These are phyloP conservation scores for Epichloe amarillans DNA, from an alignment of 2,329 filamentous ascomycete species.

Conservation along the genomic window DNA sequence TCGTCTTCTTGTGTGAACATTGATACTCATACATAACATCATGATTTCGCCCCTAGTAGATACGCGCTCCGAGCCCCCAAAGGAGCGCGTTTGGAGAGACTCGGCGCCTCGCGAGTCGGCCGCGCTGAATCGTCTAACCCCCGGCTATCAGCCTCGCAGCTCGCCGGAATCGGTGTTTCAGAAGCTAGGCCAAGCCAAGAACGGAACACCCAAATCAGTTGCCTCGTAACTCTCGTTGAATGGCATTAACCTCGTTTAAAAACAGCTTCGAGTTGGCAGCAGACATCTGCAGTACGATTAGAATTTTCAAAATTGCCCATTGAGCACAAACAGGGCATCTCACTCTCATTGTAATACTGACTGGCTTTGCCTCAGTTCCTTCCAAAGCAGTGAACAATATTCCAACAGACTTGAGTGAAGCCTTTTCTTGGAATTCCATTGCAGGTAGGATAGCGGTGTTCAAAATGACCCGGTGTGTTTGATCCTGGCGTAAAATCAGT, in stretches of 20 bases:
- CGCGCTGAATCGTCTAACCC: no score
- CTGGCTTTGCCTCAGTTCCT: slow-evolving; percentile 37
- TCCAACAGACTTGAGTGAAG: slow-evolving; percentile 55
- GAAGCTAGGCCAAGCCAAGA: neutral
- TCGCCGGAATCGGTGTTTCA: neutral
- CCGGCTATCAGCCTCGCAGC: neutral
- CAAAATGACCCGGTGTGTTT: slow-evolving; percentile 72
- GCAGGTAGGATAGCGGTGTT: slow-evolving; percentile 71
- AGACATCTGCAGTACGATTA: slow-evolving; percentile 32
- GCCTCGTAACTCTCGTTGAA: slow-evolving; percentile 37
- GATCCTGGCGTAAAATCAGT: slow-evolving; percentile 83
- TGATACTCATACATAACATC: neutral
- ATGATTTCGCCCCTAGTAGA: neutral
- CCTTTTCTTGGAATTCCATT: slow-evolving; percentile 68
- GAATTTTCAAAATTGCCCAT: neutral
- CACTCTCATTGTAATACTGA: slow-evolving; percentile 50
- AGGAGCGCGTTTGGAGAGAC: no score
- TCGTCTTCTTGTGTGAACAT: neutral
- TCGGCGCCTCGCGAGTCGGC: no score
- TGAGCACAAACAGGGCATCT: slow-evolving; percentile 9
- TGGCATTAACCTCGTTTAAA: slow-evolving; percentile 32
- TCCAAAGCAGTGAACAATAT: slow-evolving; percentile 55
- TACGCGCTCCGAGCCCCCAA: no score
- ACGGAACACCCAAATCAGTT: slow-evolving; percentile 13
- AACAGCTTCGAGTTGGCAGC: slow-evolving; percentile 39